phyloP scores from a whole-genome alignment of 73 alveolate genomes.

The Uronychia binucleata region DNA sequence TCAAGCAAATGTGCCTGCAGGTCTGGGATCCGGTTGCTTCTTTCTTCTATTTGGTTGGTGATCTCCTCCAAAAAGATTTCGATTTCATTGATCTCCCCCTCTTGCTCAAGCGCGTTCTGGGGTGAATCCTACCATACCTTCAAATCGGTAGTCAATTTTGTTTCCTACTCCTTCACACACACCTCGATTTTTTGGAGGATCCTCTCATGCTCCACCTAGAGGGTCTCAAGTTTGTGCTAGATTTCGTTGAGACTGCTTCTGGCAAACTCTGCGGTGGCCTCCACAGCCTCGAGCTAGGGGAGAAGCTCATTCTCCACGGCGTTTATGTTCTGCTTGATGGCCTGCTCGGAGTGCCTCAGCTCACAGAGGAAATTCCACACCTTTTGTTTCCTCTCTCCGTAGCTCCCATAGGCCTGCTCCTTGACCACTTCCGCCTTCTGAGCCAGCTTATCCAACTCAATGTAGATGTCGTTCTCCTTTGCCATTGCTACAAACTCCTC shows the following conservation, averaged over 20 bases:
- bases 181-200: background rate
- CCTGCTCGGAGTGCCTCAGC: background rate
- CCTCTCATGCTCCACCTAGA: background rate
- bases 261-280: background rate
- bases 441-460: background rate
- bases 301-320: background rate
- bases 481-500: background rate
- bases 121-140: background rate
- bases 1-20: background rate
- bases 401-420: background rate
- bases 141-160: background rate
- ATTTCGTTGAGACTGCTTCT: background rate
- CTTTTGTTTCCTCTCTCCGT: background rate
- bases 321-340: background rate
- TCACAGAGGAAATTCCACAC: constrained; percentile 1
- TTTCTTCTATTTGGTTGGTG: background rate
- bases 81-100: background rate
- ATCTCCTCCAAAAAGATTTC: background rate
- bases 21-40: background rate
- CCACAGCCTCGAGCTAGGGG: background rate
- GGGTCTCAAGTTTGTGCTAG: background rate
- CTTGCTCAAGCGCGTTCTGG: background rate
- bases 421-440: background rate
- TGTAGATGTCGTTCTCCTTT: background rate
- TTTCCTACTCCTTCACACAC: background rate